Percentiles rank a stretch among this genome's conserved stretches.
Evolutionary conservation across 768 basidiomycete genomes (phyloP).

Genomic region (Boletus barrowsii): DNA sequence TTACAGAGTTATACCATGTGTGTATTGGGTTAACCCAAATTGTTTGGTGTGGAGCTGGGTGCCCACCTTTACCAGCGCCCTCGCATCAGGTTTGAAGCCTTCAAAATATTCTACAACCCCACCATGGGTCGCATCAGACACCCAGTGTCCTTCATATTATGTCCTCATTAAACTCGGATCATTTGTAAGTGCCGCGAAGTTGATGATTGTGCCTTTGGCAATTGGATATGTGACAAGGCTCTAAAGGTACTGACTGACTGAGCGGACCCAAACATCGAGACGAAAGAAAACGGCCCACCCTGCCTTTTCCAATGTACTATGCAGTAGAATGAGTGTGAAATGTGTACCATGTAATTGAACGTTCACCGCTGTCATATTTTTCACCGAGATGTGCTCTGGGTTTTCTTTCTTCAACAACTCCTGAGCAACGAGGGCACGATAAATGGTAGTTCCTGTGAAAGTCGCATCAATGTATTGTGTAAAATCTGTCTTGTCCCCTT

Average conservation of each 20-base stretch:
- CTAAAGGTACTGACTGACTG: slow-evolving; percentile 25
- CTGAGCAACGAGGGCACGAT: slow-evolving; percentile 37
- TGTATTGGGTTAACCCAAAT: not conserved
- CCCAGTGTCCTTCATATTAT: slow-evolving; percentile 32
- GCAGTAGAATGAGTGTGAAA: slow-evolving; percentile 8
- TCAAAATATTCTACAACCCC: slow-evolving; percentile 29
- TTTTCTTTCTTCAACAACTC: slow-evolving; percentile 26
- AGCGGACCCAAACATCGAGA: not conserved
- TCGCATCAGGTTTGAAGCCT: slow-evolving; percentile 37
- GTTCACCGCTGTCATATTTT: slow-evolving; percentile 21
- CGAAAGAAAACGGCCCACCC: not conserved
- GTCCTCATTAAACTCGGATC: slow-evolving; percentile 30
- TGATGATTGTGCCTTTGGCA: slow-evolving; percentile 35
- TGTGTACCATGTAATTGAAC: not conserved
- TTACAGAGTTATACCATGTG: slow-evolving; percentile 29
- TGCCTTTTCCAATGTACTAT: slow-evolving; percentile 13
- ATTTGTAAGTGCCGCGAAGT: slow-evolving; percentile 31
- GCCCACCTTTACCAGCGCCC: slow-evolving; percentile 27
- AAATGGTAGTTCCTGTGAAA: slow-evolving; percentile 42
- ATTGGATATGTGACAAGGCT: slow-evolving; percentile 40
- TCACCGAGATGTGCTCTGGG: slow-evolving; percentile 25
- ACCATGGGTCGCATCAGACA: slow-evolving; percentile 26
- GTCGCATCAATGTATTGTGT: slow-evolving; percentile 26
- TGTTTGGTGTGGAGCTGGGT: no score
- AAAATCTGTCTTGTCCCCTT: not conserved